These are phyloP conservation scores for Funneliformis caledonium DNA, from an alignment of 371 early-diverging fungal genomes.

Conservation along the genomic window DNA sequence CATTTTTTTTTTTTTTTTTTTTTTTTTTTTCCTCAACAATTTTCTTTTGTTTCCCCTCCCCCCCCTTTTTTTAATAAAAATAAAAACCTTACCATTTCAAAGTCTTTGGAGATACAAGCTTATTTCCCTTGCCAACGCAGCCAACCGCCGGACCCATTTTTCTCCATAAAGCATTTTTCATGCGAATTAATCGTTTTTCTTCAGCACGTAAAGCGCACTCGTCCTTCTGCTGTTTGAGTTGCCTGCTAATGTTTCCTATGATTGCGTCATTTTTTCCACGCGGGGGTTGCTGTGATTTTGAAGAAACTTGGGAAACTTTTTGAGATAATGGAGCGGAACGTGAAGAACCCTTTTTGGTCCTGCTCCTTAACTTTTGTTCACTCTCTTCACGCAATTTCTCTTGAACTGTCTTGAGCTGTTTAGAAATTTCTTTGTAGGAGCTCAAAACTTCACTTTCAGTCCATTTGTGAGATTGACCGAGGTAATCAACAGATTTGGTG, in stretches of 20 bases:
- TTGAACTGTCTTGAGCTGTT: neutral
- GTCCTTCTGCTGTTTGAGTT: slow-evolving; percentile 7
- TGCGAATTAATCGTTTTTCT: slow-evolving; percentile 39
- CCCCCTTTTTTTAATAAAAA: neutral
- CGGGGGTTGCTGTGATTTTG: neutral
- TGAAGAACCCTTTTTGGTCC: neutral
- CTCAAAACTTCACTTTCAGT: slow-evolving; percentile 10
- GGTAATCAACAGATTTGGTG: slow-evolving; percentile 28
- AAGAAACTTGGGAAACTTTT: neutral
- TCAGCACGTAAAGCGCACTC: slow-evolving; percentile 17
- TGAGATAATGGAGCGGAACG: neutral
- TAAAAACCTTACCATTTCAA: slow-evolving; percentile 30
- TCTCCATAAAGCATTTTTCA: slow-evolving; percentile 41
- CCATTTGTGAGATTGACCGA: slow-evolving; percentile 30
- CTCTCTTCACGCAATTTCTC: neutral
- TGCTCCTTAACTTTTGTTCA: neutral
- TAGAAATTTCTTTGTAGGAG: slow-evolving; percentile 14
- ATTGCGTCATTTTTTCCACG: neutral
- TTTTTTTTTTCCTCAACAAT: neutral
- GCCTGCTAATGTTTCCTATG: slow-evolving; percentile 20
- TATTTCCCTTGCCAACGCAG: slow-evolving; percentile 15
- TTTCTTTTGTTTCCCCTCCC: too few relatives aligned
- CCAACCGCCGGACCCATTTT: slow-evolving; percentile 24
- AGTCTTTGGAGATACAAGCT: slow-evolving; percentile 25
- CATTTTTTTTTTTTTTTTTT: too few relatives aligned